Evolutionary conservation across 2,329 filamentous ascomycete species (phyloP), one percentile per base, ranked within the genome.

Genomic region (Taxawa tesnikishii): DNA sequence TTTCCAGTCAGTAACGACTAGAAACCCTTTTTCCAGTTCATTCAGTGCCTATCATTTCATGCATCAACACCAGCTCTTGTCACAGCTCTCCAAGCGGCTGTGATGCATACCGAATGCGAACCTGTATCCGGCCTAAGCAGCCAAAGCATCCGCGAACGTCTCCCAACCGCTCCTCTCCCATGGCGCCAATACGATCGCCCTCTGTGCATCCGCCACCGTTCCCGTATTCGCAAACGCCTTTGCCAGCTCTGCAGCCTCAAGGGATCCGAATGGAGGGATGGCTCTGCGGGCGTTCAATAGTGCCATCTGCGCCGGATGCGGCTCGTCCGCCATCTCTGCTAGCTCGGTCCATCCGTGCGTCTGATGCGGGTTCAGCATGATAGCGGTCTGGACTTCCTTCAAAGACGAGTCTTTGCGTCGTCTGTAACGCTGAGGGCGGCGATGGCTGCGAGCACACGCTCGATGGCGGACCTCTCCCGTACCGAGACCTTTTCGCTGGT

Each of bases 261-360:
- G 59, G 2, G 65, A 59, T 0, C 84, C 83, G 31, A 67, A 58
- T 0, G 87, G 85, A 21, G 85, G 81, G 3, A 87, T 74, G 6
- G 72, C 75, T 44, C 77, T 75, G 23, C 71, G 50, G 1, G 87
- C 85, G n/a, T 85, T 83, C 48, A 76, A 69, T 38, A 93, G 63
- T 2, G 85, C 83, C 75, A 94, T 85, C 43, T 82, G 73, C 3
- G 82, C 78, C 6, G 70, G 62, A 43, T 68, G 68, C 0, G 65
- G 45, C 26, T 65, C 58, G 3, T 67, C 70, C 0, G 68, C 69
- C 0, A 70, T 54, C 23, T 73, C 67, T 0, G 81, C 75, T 15
- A 96, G 63, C 31, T 79, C 68, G 26, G 73, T 69, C 90, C 90
- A 98, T 1, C 84, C 83, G 32, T 81, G 73, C 1, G 85, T 75